These are phyloP conservation scores for Prototheca cutis DNA, from an alignment of 163 green algal species.

Conservation along the genomic window DNA sequence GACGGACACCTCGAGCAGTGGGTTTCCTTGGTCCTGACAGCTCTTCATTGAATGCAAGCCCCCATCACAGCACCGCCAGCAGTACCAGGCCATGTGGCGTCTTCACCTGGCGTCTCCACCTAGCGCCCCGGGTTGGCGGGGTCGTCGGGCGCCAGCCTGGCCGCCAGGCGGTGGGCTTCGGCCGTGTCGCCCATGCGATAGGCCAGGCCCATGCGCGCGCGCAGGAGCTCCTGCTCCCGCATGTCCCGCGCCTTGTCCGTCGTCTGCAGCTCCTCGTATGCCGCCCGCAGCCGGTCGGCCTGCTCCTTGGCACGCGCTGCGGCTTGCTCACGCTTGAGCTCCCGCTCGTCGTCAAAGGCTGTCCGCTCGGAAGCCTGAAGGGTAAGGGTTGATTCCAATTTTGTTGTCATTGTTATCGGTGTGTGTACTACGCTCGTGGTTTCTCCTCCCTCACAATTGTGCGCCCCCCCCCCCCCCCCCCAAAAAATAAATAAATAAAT, in stretches of 20 bases:
- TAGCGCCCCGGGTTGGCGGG: neutral
- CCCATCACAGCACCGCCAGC: no score
- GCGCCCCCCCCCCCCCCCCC: no score
- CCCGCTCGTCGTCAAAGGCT: slow-evolving; percentile 63
- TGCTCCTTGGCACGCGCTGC: slow-evolving; percentile 36
- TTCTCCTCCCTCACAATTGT: no score
- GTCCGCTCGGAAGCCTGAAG: slow-evolving; percentile 13
- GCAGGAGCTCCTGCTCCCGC: slow-evolving; percentile 74
- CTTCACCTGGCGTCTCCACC: no score
- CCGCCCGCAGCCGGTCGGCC: slow-evolving; percentile 38
- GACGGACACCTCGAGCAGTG: no score
- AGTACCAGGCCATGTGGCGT: no score
- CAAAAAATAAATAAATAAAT: no score
- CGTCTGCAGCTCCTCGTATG: slow-evolving; percentile 51
- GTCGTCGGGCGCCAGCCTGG: slow-evolving; percentile 51
- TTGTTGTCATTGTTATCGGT: no score
- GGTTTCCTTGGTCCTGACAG: no score
- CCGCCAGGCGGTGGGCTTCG: slow-evolving; percentile 37
- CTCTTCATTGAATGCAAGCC: no score
- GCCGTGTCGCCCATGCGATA: slow-evolving; percentile 69
- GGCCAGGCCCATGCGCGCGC: slow-evolving; percentile 63
- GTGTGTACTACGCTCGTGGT: no score
- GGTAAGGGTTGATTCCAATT: no score
- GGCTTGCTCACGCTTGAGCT: slow-evolving; percentile 36
- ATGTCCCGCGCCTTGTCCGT: slow-evolving; percentile 64